These are phyloP conservation scores for Pseudomicrostroma phylloplanum DNA, from an alignment of 1,284 basidiomycete genomes.

Conservation along the genomic window DNA sequence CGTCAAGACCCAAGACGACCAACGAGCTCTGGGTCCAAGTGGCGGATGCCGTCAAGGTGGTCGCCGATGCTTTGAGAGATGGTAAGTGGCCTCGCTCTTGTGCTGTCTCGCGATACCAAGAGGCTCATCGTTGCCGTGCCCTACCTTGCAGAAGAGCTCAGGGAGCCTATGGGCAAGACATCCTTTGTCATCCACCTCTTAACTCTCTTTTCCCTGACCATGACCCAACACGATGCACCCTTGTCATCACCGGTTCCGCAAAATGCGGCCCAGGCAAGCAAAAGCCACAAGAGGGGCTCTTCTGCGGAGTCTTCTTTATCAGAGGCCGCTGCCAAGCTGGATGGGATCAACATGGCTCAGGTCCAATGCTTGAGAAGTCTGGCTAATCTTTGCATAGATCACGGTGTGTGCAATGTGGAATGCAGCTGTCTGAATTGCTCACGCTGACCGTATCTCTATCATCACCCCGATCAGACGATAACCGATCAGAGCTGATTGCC, in stretches of 20 bases:
- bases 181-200: conserved; percentile 4
- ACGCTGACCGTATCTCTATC: too few relatives aligned
- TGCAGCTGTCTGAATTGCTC: too few relatives aligned
- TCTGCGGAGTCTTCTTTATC: background rate
- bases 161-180: background rate
- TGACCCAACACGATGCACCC: background rate
- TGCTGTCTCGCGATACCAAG: background rate
- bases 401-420: background rate
- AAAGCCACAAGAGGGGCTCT: background rate
- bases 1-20: background rate
- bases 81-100: background rate
- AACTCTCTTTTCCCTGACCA: background rate
- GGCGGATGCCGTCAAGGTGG: background rate
- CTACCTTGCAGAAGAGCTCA: background rate
- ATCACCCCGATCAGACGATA: conserved; percentile 12
- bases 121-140: background rate
- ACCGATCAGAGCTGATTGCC: conserved; percentile 6
- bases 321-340: background rate
- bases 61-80: background rate
- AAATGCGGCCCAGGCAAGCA: too few relatives aligned
- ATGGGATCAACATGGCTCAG: conserved; percentile 16
- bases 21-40: conserved; percentile 4
- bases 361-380: conserved; percentile 32
- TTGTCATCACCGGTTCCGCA: background rate
- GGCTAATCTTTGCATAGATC: conserved; percentile 42